phyloP scores from a whole-genome alignment of 306 rosid genomes.

The Parietaria judaica region DNA sequence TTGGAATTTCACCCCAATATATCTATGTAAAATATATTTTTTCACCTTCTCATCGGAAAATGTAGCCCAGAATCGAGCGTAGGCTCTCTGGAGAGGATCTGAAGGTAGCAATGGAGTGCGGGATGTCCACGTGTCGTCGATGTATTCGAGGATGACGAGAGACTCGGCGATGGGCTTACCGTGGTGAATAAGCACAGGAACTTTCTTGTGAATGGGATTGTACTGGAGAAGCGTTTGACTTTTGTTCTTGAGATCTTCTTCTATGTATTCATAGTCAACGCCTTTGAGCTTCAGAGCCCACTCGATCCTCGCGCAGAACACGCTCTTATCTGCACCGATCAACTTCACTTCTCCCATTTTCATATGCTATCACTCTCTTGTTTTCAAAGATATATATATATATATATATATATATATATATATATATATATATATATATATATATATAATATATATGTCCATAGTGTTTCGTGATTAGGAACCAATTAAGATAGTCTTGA shows the following conservation, averaged over 20 bases:
- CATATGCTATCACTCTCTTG: too few relatives aligned
- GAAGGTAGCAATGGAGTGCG: conserved; percentile 27
- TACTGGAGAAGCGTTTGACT: not conserved
- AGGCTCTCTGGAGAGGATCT: conserved; percentile 32
- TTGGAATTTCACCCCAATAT: too few relatives aligned
- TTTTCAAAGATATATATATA: too few relatives aligned
- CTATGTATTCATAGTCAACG: not conserved
- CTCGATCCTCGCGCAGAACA: not conserved
- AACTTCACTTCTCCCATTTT: conserved; percentile 2
- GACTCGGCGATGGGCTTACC: not conserved
- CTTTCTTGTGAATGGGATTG: conserved; percentile 1
- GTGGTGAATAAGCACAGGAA: not conserved
- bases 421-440: too few relatives aligned
- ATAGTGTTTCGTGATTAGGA: too few relatives aligned
- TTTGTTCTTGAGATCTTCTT: not conserved
- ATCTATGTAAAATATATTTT: too few relatives aligned
- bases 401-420: too few relatives aligned
- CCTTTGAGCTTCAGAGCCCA: not conserved
- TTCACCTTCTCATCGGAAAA: conserved; percentile 20
- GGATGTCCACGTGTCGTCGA: conserved; percentile 30
- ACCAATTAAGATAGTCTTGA: too few relatives aligned
- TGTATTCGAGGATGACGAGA: conserved; percentile 31
- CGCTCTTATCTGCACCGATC: not conserved
- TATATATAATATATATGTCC: too few relatives aligned
- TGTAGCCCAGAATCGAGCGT: conserved; percentile 33